Base-by-base conservation (phyloP, 306 rosid genomes). In the Begonia fuchsioides region DNA sequence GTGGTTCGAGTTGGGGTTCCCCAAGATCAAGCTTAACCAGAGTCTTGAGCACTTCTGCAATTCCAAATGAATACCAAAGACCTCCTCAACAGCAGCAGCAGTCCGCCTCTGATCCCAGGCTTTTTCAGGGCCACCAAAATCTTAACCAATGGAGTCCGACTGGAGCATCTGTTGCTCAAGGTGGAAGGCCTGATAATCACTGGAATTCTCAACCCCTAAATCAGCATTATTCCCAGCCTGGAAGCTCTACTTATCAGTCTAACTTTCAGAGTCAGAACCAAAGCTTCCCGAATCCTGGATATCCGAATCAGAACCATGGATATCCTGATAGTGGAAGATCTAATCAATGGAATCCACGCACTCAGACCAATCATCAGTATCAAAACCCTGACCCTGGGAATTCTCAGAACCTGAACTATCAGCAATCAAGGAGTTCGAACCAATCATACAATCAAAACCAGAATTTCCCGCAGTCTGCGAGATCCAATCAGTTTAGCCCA, bases 11-110 rank as follows among this genome's bases (percentile, higher is more conserved):
- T 53, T 51, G 56, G 32, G 47, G 38, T 43, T 13, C 12, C 20
- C 48, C 41, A 41, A 46, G 53, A 32, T 58, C 19, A 11, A 18
- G 17, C 56, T 15, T 59, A 3, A 13, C 55, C 47, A 67, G 61
- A 73, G 49, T 78, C 56, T 73, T 79, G 11, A 68, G 67, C 67
- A 70, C 86, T 35, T 72, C 78, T 9, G 68, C 93, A 0, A 11
- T 65, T 39, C 85, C 87, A 57, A 70, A 65, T 6, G 69, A 80
- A 1, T 65, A 50, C 53, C 73, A 64, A 12, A 72, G 61, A 12
- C 64, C 70, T 41, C 50, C 70, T 7, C 58, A 60, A 18, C 70
- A 50, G 47, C 62, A 49, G 47, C 63, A 55, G 39, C 52, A 55
- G 11, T 62, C 57, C 16, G 12, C 79, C n/a, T 66, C 87, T 50